Evolutionary conservation across 495 filamentous ascomycete species (phyloP), one percentile per base, ranked within the genome.

Genomic region (Astrothelium subdiscretum): DNA sequence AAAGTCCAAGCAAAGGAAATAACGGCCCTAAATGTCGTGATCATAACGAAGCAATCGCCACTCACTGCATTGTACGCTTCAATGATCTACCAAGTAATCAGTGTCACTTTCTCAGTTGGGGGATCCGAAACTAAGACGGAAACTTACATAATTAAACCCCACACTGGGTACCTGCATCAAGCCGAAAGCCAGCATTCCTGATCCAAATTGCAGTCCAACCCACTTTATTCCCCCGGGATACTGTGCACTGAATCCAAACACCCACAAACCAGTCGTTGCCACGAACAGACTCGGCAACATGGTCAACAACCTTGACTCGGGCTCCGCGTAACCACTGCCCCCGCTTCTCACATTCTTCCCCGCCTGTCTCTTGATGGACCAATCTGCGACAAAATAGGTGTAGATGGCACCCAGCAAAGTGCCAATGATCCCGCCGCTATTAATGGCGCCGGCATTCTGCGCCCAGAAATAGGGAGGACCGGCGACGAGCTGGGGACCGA

Each of bases 1-100:
- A 69, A 72, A 0, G 69, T 72, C 69, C 69, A 72, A 26, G 65
- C 65, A 57, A 72, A 72, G 10, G 65, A 63, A 18, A 72, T 63
- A n/a, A 72, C 64, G 20, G 69, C 65, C 15, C 69, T 61, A 1
- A 58, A n/a, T 40, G 61, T 66, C 5, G 69, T 68, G 12, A 70
- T 65, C 44, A 66, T 67, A 10, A 69, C 69, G 58, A 72, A 71
- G 59, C 70, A 72, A 58, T 72, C 70, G 11, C 67, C 67, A 10
- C 58, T 60, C n/a, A 72, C 63, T 18, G 69, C 67, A 31, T 65
- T 35, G 59, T 72, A 72, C 3, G 66, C 59, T 42, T 72, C 70
- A 58, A 72, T 70, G 3, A 72, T 42, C 64, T 66, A 32, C 24
- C 8, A 20, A 4, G 24, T 12, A 3, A n/a, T 65, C 32, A 62